A percentile compares a stretch with the other conserved stretches of the same genome.
Conservation (phyloP, 345 rosid species). For the Clarkia xantiana region DNA sequence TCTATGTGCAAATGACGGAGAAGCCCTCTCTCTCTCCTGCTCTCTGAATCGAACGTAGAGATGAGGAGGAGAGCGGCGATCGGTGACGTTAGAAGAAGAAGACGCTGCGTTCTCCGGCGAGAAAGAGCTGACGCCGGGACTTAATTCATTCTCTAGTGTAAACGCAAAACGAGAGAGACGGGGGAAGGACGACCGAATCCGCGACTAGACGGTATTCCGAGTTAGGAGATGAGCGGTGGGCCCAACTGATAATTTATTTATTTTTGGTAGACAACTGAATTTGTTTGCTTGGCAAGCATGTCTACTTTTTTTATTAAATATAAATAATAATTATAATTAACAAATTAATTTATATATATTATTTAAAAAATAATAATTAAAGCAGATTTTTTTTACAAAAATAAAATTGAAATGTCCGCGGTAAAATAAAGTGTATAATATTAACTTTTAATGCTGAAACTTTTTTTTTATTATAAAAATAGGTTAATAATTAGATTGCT, state of each 20-base stretch:
- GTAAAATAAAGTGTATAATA: no score
- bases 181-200: neutral
- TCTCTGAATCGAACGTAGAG: neutral
- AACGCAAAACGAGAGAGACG: neutral
- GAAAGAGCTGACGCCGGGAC: neutral
- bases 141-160: neutral
- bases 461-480: no score
- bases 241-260: no score
- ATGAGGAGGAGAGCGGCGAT: constrained; percentile 5
- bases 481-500: no score
- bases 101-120: constrained; percentile 2
- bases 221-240: neutral
- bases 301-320: no score
- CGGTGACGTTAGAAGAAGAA: neutral
- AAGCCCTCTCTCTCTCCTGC: neutral
- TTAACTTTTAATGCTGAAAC: no score
- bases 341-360: no score
- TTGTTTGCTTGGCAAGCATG: no score
- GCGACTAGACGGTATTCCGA: neutral
- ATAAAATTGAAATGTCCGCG: no score
- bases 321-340: no score
- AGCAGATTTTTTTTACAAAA: no score
- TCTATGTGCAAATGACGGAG: neutral
- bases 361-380: no score
- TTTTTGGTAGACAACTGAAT: neutral